Percentiles rank a stretch among this genome's conserved stretches.
Conservation (phyloP, 2,329 filamentous ascomycete species). For the Fusarium irregulare region DNA sequence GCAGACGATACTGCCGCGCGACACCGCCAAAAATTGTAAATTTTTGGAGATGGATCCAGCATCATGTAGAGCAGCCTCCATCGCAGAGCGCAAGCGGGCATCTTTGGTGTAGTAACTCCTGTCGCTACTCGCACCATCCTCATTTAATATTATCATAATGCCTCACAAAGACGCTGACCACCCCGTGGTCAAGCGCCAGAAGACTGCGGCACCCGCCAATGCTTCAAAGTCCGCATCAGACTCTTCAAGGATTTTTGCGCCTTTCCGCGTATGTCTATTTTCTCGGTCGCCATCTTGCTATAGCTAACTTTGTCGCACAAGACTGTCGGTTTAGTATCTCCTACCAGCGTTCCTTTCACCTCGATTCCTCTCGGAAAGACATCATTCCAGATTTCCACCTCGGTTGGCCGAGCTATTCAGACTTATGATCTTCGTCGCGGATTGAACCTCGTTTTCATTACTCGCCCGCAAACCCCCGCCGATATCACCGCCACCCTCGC, state of each 20-base stretch:
- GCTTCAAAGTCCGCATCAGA: slow-evolving; percentile 54
- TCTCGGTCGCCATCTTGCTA: background rate
- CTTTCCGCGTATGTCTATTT: slow-evolving; percentile 78
- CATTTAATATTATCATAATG: slow-evolving; percentile 55
- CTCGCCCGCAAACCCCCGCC: slow-evolving; percentile 86
- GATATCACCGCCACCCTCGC: slow-evolving; percentile 87
- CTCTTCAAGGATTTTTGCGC: slow-evolving; percentile 88
- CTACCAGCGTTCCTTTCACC: slow-evolving; percentile 90
- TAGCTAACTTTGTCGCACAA: slow-evolving; percentile 52
- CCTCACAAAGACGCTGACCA: slow-evolving; percentile 68
- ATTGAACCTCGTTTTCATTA: slow-evolving; percentile 93
- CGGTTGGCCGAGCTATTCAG: slow-evolving; percentile 87
- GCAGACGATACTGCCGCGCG: slow-evolving; percentile 25
- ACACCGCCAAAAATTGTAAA: slow-evolving; percentile 50
- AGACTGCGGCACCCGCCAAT: slow-evolving; percentile 55
- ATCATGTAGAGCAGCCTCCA: slow-evolving; percentile 37
- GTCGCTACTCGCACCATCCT: slow-evolving; percentile 4
- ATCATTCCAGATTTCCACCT: slow-evolving; percentile 97
- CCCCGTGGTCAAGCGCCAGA: slow-evolving; percentile 82
- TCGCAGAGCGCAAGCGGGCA: slow-evolving; percentile 33
- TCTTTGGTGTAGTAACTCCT: slow-evolving; percentile 18
- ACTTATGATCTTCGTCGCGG: slow-evolving; percentile 95
- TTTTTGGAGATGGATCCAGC: slow-evolving; percentile 41
- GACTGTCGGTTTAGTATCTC: slow-evolving; percentile 94
- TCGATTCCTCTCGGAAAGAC: slow-evolving; percentile 90